phyloP scores from a whole-genome alignment of 306 rosid species.

The Quercus cerris region DNA sequence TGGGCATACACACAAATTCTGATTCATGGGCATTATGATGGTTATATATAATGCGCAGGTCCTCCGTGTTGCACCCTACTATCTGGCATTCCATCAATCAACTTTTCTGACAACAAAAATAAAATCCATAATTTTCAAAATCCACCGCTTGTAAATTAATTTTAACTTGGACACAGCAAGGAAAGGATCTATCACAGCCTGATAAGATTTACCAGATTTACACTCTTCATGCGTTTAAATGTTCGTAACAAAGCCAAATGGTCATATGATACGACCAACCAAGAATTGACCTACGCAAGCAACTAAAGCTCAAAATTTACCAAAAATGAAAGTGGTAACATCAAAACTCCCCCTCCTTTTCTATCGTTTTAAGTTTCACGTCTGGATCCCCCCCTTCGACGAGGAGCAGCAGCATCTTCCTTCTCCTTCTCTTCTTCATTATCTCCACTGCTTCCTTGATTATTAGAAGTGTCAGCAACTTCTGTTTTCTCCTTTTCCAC shows the following conservation, averaged over 20 bases:
- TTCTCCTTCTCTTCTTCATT: conserved; percentile 43
- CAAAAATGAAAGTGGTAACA: conserved; percentile 16
- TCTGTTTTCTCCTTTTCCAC: conserved; percentile 33
- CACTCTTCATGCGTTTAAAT: conserved; percentile 25
- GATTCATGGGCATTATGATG: no score
- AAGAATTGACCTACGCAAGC: conserved; percentile 20
- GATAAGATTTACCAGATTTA: conserved; percentile 29
- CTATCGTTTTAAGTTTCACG: conserved; percentile 54
- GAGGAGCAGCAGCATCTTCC: conserved; percentile 54
- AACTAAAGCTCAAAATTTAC: conserved; percentile 41
- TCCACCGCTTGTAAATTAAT: not conserved
- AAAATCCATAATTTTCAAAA: not conserved
- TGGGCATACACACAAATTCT: no score
- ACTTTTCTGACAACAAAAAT: not conserved
- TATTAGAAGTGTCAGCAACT: conserved; percentile 35
- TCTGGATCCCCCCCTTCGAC: conserved; percentile 50
- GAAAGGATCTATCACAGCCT: conserved; percentile 14
- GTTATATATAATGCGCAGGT: not conserved
- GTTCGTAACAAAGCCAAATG: conserved; percentile 10
- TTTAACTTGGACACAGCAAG: not conserved
- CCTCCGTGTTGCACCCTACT: not conserved
- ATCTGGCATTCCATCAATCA: not conserved
- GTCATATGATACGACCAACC: not conserved
- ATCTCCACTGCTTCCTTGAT: conserved; percentile 33
- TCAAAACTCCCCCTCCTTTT: conserved; percentile 27